These are phyloP conservation scores for Chernovozyma aurita DNA, from an alignment of 1,139 yeast genomes.

Conservation along the genomic window DNA sequence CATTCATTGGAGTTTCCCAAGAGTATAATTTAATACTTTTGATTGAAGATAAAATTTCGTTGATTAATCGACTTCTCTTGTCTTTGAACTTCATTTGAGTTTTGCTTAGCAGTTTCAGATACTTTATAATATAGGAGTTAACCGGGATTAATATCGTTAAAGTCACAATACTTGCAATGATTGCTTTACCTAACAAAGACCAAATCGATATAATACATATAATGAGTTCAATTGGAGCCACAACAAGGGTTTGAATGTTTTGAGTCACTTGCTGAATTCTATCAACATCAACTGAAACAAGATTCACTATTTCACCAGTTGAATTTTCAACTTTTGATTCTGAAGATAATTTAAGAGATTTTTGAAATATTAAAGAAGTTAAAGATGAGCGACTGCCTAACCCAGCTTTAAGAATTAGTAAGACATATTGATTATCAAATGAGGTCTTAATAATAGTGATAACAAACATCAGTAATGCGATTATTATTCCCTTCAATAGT, in stretches of 20 bases:
- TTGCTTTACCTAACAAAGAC: slow-evolving; percentile 55
- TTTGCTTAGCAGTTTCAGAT: slow-evolving; percentile 45
- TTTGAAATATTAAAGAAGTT: slow-evolving; percentile 47
- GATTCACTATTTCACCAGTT: slow-evolving; percentile 55
- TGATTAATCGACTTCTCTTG: slow-evolving; percentile 49
- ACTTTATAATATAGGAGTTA: slow-evolving; percentile 47
- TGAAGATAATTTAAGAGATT: slow-evolving; percentile 45
- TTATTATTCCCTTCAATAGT: slow-evolving; percentile 45
- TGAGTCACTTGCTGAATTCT: slow-evolving; percentile 51
- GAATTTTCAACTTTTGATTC: slow-evolving; percentile 41
- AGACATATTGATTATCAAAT: slow-evolving; percentile 48
- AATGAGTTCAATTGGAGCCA: slow-evolving; percentile 56
- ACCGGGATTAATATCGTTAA: slow-evolving; percentile 57
- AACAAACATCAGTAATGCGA: slow-evolving; percentile 48
- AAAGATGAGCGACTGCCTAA: slow-evolving; percentile 49
- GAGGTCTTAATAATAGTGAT: slow-evolving; percentile 43
- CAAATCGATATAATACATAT: slow-evolving; percentile 54
- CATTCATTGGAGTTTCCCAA: slow-evolving; percentile 67
- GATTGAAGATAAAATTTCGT: slow-evolving; percentile 59
- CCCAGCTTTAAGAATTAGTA: slow-evolving; percentile 48
- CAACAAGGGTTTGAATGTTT: slow-evolving; percentile 49
- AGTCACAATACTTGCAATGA: slow-evolving; percentile 54
- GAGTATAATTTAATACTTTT: slow-evolving; percentile 70
- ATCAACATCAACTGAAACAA: slow-evolving; percentile 56
- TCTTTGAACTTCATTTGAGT: slow-evolving; percentile 69